Evolutionary conservation across 345 rosid species (phyloP).

Genomic region (Corchorus capsularis): DNA sequence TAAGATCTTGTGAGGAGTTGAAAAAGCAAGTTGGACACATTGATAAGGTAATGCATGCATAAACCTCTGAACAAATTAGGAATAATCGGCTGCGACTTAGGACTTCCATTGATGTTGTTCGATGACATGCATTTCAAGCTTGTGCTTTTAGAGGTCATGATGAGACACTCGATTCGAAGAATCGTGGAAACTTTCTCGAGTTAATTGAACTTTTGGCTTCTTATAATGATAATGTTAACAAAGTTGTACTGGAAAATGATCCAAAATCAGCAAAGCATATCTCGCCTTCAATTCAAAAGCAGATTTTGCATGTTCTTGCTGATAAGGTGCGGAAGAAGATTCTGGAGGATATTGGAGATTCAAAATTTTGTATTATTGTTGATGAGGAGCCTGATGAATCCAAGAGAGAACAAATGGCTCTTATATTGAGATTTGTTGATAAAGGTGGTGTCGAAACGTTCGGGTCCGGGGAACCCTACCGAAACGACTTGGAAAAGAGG

Average conservation of each 20-base stretch:
- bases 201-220: not conserved
- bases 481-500: too few species aligned
- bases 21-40: not conserved
- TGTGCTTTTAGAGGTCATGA: constrained; percentile 15
- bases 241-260: not conserved
- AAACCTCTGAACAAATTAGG: not conserved
- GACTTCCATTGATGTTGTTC: not conserved
- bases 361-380: not conserved
- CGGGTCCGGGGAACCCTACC: too few species aligned
- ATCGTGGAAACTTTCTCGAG: constrained; percentile 4
- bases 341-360: not conserved
- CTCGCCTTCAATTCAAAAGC: not conserved
- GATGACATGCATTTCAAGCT: not conserved
- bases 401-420: too few species aligned
- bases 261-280: not conserved
- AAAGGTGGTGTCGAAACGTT: too few species aligned
- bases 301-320: not conserved
- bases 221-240: not conserved
- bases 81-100: not conserved
- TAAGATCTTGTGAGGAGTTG: not conserved
- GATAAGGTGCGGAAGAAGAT: not conserved
- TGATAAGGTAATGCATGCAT: not conserved
- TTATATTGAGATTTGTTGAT: not conserved
- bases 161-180: not conserved
- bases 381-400: not conserved